Evolutionary conservation across 1,284 basidiomycete genomes (phyloP).

Genomic region (Pisolithus thermaeus): DNA sequence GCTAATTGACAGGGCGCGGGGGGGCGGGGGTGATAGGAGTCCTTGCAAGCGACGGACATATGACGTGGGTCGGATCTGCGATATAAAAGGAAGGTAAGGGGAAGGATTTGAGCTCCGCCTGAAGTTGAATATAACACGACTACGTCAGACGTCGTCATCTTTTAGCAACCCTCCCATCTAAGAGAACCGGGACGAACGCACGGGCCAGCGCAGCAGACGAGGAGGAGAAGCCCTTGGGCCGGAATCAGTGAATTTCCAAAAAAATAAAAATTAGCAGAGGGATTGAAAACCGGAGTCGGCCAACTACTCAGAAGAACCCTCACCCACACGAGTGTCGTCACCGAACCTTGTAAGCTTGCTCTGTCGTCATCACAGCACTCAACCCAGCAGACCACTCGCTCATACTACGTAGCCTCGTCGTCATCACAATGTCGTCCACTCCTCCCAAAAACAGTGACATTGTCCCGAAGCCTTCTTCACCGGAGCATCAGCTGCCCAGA

Average conservation of each 20-base stretch:
- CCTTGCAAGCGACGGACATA: slow-evolving; percentile 12
- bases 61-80: slow-evolving; percentile 33
- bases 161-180: slow-evolving; percentile 27
- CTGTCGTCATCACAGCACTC: slow-evolving; percentile 8
- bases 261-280: slow-evolving; percentile 1
- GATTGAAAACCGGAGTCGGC: not conserved
- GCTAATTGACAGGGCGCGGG: not conserved
- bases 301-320: not conserved
- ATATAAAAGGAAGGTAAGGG: slow-evolving; percentile 19
- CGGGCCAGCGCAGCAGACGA: slow-evolving; percentile 24
- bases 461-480: slow-evolving; percentile 9
- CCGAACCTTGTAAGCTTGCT: slow-evolving; percentile 6
- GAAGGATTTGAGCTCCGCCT: slow-evolving; percentile 29
- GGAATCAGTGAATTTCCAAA: slow-evolving; percentile 3
- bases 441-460: slow-evolving; percentile 24
- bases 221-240: not conserved
- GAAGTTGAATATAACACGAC: slow-evolving; percentile 36
- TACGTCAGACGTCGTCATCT: slow-evolving; percentile 35
- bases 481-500: slow-evolving; percentile 11
- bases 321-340: slow-evolving; percentile 17
- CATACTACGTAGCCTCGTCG: slow-evolving; percentile 11
- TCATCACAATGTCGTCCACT: slow-evolving; percentile 25
- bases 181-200: slow-evolving; percentile 21
- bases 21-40: slow-evolving; percentile 12
- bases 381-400: not conserved